phyloP scores from a whole-genome alignment of 805 yeast genomes.

The Isabelozyma heimii region DNA sequence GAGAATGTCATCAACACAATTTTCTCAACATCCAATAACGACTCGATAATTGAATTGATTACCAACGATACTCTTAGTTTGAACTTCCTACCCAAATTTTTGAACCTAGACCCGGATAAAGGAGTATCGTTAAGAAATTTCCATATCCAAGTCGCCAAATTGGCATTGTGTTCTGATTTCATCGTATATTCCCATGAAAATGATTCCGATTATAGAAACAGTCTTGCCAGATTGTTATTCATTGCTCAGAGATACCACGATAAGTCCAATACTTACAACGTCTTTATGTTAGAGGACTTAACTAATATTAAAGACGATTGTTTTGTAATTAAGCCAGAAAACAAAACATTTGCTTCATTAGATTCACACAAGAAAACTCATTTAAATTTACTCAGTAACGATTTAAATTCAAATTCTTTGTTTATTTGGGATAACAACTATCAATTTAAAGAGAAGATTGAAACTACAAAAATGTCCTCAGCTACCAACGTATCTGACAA shows the following conservation, averaged over 20 bases:
- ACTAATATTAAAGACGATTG: constrained; percentile 7
- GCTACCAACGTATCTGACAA: constrained; percentile 57
- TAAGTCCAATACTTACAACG: constrained; percentile 12
- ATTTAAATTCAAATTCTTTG: constrained; percentile 5
- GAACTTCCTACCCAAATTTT: constrained; percentile 50
- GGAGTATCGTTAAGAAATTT: constrained; percentile 83
- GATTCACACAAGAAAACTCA: constrained; percentile 14
- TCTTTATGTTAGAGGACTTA: constrained; percentile 15
- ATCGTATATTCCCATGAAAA: constrained; percentile 58
- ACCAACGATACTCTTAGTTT: constrained; percentile 43
- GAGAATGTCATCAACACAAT: constrained; percentile 13
- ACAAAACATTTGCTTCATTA: neutral
- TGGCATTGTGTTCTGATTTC: constrained; percentile 71
- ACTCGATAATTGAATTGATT: constrained; percentile 18
- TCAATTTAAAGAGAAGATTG: constrained; percentile 72
- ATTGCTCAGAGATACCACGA: constrained; percentile 34
- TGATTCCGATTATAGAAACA: constrained; percentile 5
- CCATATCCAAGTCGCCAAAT: constrained; percentile 80
- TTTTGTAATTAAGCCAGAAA: neutral
- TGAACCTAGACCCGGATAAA: constrained; percentile 60
- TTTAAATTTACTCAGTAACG: constrained; percentile 8
- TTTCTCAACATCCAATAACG: constrained; percentile 8
- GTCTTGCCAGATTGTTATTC: constrained; percentile 33
- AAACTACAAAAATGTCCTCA: constrained; percentile 77
- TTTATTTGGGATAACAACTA: constrained; percentile 64